Base-by-base conservation (phyloP, 148 eudicot genomes). In the Persicaria tinctoria region DNA sequence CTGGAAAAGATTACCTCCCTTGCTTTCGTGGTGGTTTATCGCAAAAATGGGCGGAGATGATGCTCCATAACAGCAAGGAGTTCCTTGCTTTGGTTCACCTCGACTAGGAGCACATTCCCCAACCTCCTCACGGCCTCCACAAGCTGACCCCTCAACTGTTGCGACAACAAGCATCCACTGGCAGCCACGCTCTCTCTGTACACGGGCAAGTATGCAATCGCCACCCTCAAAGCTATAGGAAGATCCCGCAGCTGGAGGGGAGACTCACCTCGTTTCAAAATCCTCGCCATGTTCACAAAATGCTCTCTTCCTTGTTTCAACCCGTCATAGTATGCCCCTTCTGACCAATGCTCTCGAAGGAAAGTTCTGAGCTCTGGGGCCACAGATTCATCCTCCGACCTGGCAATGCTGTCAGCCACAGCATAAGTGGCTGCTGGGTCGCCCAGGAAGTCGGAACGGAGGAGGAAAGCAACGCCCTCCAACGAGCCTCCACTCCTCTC, bases 401-500 rank as follows among this genome's bases (percentile, higher is more conserved):
- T 79, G 6, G 97, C 87, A 49, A 95, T 95, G 87, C 89, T 86
- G 74, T 95, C 97, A 0, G 97, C 96, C 6, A 92, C 97, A 0
- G 97, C 90, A 49, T 95, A 95, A 0, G 99, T 95, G 38, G 91
- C 87, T 0, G 86, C 78, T 2, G 99, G 92, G 41, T 95, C 97
- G 0, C 91, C 89, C 11, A 95, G 70, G 78, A 95, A 95, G 85
- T 95, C 82, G 0, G 99, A 86, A 1, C 84, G 82, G 32, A 95
- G 97, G 75, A 95, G 99, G 77, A 92, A 95, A 3, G 90, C 89
- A 0, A 95, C 99, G n/a, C 99, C 99, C 5, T 87, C 91, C 7
- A 95, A 93, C 23, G 97, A 95, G 46, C 97, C 96, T 13, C 92
- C 85, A 18, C 92, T 89, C 17, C 99, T 84, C 80, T 95, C 99